Base-by-base conservation (phyloP, 2,329 filamentous ascomycete genomes). In the Aureobasidium lini region DNA sequence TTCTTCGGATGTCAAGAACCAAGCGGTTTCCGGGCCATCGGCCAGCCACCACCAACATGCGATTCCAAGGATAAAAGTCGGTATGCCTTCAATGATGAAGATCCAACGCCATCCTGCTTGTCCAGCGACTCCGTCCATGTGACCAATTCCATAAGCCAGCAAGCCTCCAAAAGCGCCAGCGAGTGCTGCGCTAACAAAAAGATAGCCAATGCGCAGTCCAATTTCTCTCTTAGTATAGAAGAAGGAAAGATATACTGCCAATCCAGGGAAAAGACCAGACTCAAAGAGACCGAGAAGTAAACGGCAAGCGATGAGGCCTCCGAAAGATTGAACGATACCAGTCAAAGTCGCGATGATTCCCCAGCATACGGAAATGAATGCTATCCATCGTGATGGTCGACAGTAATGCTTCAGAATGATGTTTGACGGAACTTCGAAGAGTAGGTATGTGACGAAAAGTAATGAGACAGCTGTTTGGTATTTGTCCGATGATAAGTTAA, bases 161-260 rank as follows among this genome's bases (percentile, higher is more conserved):
- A 92, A 73, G 0, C 89, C 89, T 5, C 88, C 88, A 16, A 84
- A 81, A 0, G 86, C 88, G 2, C 89, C 89, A 0, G 88, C 86
- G 2, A 89, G 76, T 1, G 88, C 87, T 1, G 87, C 82, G 44
- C 79, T 83, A 53, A 87, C 84, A 67, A 90, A 90, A 0, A 91
- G 78, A 65, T 89, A 90, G 1, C 85, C 86, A 3, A 90, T 84
- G 2, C 88, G 83, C 43, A 90, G 73, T 4, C 86, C 87, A 1
- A 90, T 79, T 71, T 91, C 88, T 31, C 80, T 87, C 67, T 87
- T 88, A 47, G 84, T 87, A 74, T 91, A 91, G 76, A 90, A 90
- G 64, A 90, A 81, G 0, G 87, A 90, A 18, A 91, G 77, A 64
- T 89, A 0, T 16, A 87, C 73, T 5, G 82, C 84, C 64, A 88